Evolutionary conservation across 805 yeast genomes (phyloP).

Genomic region (Wickerhamomyces xylosicus): DNA sequence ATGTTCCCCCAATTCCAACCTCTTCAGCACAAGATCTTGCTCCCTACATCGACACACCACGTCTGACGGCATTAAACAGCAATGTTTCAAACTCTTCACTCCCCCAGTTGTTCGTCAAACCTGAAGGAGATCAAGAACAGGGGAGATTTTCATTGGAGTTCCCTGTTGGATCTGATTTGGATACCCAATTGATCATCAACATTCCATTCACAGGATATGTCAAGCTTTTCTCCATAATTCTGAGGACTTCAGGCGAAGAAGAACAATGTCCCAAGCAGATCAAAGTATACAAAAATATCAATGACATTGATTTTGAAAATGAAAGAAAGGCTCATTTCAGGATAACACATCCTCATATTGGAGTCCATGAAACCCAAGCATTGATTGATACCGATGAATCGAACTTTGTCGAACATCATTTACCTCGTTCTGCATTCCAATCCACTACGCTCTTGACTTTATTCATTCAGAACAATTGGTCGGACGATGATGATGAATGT

Average conservation of each 20-base stretch:
- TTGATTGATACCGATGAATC: slow-evolving; percentile 27
- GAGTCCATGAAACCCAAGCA: slow-evolving; percentile 29
- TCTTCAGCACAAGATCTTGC: slow-evolving; percentile 57
- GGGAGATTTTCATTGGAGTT: slow-evolving; percentile 38
- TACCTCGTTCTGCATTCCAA: slow-evolving; percentile 68
- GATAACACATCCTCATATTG: slow-evolving; percentile 57
- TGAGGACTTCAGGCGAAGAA: slow-evolving; percentile 51
- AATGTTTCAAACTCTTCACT: slow-evolving; percentile 38
- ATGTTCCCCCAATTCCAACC: slow-evolving; percentile 60
- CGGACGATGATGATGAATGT: slow-evolving; percentile 47
- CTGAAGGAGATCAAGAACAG: slow-evolving; percentile 15
- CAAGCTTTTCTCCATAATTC: slow-evolving; percentile 60
- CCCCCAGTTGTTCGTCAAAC: slow-evolving; percentile 35
- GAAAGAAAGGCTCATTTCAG: slow-evolving; percentile 38
- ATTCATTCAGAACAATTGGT: slow-evolving; percentile 58
- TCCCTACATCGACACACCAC: slow-evolving; percentile 46
- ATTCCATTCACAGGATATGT: slow-evolving; percentile 76
- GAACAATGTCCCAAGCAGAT: slow-evolving; percentile 60
- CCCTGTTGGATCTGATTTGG: slow-evolving; percentile 59
- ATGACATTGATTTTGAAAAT: slow-evolving; percentile 62
- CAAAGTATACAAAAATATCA: slow-evolving; percentile 63
- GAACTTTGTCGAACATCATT: slow-evolving; percentile 68
- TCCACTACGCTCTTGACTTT: slow-evolving; percentile 59
- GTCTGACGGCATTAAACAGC: slow-evolving; percentile 55
- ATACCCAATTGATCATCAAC: slow-evolving; percentile 65